phyloP scores from a whole-genome alignment of 2,329 filamentous ascomycete genomes.

The Calonectria pteridis region DNA sequence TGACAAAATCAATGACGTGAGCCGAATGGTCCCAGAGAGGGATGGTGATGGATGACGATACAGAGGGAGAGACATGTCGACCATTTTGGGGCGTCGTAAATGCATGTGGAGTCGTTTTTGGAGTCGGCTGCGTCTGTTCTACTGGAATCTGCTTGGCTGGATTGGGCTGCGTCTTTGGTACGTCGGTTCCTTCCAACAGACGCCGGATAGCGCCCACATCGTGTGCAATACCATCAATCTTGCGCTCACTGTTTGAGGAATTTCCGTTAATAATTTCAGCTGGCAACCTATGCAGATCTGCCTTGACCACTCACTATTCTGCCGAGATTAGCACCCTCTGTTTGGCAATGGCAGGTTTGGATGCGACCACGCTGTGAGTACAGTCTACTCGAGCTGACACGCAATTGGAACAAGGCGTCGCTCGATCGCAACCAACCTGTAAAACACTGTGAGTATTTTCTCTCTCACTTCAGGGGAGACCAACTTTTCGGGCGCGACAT shows the following conservation, averaged over 20 bases:
- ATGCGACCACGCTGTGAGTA: conserved; percentile 47
- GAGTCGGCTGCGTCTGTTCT: neutral
- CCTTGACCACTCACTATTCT: conserved; percentile 47
- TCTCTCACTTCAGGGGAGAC: neutral
- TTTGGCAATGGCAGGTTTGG: conserved; percentile 41
- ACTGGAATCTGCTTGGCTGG: neutral
- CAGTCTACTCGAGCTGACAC: conserved; percentile 47
- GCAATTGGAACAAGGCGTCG: conserved; percentile 48
- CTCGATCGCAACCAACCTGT: conserved; percentile 38
- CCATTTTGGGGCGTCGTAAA: neutral
- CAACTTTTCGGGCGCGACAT: conserved; percentile 39
- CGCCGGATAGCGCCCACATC: conserved; percentile 50
- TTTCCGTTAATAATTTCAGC: fast-evolving
- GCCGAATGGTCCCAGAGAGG: conserved; percentile 48
- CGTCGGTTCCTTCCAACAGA: conserved; percentile 36
- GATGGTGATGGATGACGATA: neutral
- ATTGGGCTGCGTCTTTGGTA: neutral
- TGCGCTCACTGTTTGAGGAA: conserved; percentile 47
- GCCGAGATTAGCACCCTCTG: conserved; percentile 53
- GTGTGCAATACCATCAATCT: conserved; percentile 51
- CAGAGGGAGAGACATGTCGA: neutral
- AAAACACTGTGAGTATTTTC: neutral
- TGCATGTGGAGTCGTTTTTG: too few relatives aligned
- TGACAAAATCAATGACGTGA: conserved; percentile 51
- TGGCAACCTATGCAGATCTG: neutral